Evolutionary conservation across 2,329 filamentous ascomycete genomes (phyloP), one percentile per base, ranked within the genome.

Genomic region (Cadophora luteo-olivacea): DNA sequence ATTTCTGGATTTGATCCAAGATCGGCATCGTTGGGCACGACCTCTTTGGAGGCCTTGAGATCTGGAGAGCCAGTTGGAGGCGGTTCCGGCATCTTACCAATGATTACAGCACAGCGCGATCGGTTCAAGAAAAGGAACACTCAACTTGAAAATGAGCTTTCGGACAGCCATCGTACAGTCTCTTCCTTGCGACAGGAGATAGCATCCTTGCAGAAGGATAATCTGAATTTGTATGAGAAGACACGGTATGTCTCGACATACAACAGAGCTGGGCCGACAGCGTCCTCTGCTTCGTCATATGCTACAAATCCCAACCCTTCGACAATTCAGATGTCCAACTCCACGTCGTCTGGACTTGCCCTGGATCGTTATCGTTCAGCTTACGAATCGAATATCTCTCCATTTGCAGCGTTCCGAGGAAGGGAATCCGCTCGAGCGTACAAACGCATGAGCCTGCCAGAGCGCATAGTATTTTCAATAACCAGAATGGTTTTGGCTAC

Each of bases 31-130:
- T 81, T 84, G 49, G 82, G 85, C 19, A 75, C 72, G 6, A 78
- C 81, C 48, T 84, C 83, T 16, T 82, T 90, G 72, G 87, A 90
- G 49, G 82, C 86, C 7, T 81, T 91, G 29, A 85, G 88, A 70
- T 76, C 77, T 38, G 86, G 85, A 1, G 92, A 93, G 58, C 84
- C 90, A 9, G 85, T 91, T 66, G 92, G 91, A 38, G 85, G 92
- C 65, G 92, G 93, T 1, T 92, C 92, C 0, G 93, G 94, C 14
- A 97, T 99, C 72, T 84, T 99, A 29, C 97, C 96, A 41, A 99
- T 99, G 97, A 92, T 99, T 64, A 97, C 96, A 41, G 96, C 97
- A 1, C 97, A 99, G 81, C 91, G 96, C 70, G 96, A 99, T 81
- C 93, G 96, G 63, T 99, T 98, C 87, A 98, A 97, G 85, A 93